Conservation (phyloP, 2,329 filamentous ascomycete species). For the Epichloe gansuensis region DNA sequence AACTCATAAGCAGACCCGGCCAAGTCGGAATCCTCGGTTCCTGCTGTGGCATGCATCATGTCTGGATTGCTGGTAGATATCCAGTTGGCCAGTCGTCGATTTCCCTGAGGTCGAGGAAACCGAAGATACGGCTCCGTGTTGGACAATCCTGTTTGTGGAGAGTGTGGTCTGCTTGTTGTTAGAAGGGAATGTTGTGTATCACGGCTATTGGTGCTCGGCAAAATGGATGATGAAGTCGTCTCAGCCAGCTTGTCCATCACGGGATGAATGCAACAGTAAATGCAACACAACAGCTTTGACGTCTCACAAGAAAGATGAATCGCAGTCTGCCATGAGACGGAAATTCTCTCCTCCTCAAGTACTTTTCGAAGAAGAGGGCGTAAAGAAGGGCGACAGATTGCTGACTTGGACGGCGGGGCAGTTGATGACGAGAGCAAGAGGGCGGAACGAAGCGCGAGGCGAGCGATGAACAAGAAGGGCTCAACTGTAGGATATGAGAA, state of each 20-base stretch:
- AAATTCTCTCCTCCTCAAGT: background rate
- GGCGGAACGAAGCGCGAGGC: background rate
- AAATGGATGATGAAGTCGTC: conserved; percentile 13
- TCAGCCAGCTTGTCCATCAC: conserved; percentile 39
- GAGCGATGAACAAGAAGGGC: background rate
- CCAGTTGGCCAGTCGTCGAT: conserved; percentile 44
- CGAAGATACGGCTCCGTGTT: conserved; percentile 37
- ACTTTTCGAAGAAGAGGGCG: background rate
- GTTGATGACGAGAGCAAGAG: conserved; percentile 1
- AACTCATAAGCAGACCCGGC: conserved; percentile 45
- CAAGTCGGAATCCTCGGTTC: conserved; percentile 37
- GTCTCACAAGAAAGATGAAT: conserved; percentile 13
- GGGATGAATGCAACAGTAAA: conserved; percentile 20
- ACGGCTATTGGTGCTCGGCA: conserved; percentile 16
- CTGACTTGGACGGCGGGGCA: background rate
- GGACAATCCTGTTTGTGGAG: conserved; percentile 16
- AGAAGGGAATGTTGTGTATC: conserved; percentile 17
- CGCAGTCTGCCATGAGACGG: conserved; percentile 9
- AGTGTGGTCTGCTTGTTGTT: conserved; percentile 8
- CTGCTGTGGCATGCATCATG: conserved; percentile 37
- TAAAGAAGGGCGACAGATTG: background rate
- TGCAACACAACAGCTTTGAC: conserved; percentile 7
- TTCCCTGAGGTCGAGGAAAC: conserved; percentile 44
- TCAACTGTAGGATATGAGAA: conserved; percentile 5
- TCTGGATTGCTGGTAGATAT: conserved; percentile 43